Percentiles rank a stretch among this genome's conserved stretches.
These are phyloP conservation scores for Nicotiana sylvestris DNA, from an alignment of 257 asterid genomes.

Conservation along the genomic window DNA sequence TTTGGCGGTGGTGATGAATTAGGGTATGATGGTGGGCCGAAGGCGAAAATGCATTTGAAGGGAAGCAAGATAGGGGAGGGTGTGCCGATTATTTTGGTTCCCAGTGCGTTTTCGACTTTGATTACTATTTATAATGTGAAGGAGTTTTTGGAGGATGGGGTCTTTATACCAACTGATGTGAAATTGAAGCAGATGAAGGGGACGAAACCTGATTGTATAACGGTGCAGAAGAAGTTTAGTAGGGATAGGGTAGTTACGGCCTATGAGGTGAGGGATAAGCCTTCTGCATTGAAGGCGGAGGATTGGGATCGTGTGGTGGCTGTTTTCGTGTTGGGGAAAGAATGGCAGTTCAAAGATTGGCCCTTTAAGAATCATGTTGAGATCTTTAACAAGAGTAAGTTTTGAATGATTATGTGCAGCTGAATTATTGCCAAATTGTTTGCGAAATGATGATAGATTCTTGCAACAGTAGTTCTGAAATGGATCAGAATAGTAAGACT, in stretches of 20 bases:
- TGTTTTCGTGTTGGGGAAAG: constrained; percentile 95
- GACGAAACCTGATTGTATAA: constrained; percentile 89
- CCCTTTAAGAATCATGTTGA: constrained; percentile 96
- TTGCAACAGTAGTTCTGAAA: neutral
- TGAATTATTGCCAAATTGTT: neutral
- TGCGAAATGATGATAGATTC: neutral
- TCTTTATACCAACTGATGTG: constrained; percentile 80
- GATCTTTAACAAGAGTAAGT: constrained; percentile 87
- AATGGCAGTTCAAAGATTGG: constrained; percentile 99
- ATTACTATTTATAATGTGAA: constrained; percentile 90
- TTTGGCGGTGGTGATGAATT: constrained; percentile 31
- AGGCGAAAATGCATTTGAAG: constrained; percentile 50
- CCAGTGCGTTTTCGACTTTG: constrained; percentile 89
- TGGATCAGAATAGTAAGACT: neutral
- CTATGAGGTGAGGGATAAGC: constrained; percentile 98
- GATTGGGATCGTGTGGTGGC: constrained; percentile 99
- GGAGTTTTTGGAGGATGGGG: constrained; percentile 97
- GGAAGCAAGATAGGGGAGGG: constrained; percentile 89
- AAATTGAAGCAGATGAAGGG: constrained; percentile 83
- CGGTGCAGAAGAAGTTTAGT: constrained; percentile 97
- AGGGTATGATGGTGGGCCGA: constrained; percentile 63
- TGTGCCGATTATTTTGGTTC: constrained; percentile 89
- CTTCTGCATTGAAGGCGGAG: constrained; percentile 75
- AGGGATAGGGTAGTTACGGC: constrained; percentile 95
- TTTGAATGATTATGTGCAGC: neutral